Conservation (phyloP, 2,329 filamentous ascomycete species). For the Fusarium scirpi region DNA sequence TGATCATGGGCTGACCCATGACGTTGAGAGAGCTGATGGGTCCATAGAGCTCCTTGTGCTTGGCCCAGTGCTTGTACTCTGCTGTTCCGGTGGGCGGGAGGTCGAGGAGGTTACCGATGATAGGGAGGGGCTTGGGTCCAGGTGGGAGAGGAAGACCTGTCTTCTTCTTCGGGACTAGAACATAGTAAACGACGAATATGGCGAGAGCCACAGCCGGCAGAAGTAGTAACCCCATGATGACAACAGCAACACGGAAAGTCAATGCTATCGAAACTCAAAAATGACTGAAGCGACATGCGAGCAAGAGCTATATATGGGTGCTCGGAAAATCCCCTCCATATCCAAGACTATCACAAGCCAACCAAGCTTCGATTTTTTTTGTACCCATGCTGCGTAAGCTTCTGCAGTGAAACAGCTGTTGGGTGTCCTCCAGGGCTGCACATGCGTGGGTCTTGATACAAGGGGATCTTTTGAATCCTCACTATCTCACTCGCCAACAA, state of each 20-base stretch:
- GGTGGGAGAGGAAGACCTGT: slow-evolving; percentile 53
- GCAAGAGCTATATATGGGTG: slow-evolving; percentile 17
- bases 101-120: slow-evolving; percentile 64
- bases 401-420: slow-evolving; percentile 15
- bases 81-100: slow-evolving; percentile 54
- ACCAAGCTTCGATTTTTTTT: background rate
- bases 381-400: slow-evolving; percentile 16
- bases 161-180: slow-evolving; percentile 17
- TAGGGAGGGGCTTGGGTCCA: slow-evolving; percentile 60
- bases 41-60: slow-evolving; percentile 55
- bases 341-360: background rate
- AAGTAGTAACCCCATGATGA: slow-evolving; percentile 23
- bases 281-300: background rate
- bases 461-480: slow-evolving; percentile 2
- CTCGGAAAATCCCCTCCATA: background rate
- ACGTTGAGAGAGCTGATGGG: slow-evolving; percentile 56
- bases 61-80: slow-evolving; percentile 57
- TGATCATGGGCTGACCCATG: slow-evolving; percentile 55
- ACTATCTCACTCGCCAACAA: slow-evolving; percentile 4
- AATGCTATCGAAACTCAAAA: background rate
- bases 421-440: background rate
- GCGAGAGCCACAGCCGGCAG: slow-evolving; percentile 24
- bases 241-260: background rate
- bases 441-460: slow-evolving; percentile 4
- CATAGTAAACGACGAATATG: slow-evolving; percentile 21